Base-by-base conservation (phyloP, 805 yeast species). In the Komagataella populi region DNA sequence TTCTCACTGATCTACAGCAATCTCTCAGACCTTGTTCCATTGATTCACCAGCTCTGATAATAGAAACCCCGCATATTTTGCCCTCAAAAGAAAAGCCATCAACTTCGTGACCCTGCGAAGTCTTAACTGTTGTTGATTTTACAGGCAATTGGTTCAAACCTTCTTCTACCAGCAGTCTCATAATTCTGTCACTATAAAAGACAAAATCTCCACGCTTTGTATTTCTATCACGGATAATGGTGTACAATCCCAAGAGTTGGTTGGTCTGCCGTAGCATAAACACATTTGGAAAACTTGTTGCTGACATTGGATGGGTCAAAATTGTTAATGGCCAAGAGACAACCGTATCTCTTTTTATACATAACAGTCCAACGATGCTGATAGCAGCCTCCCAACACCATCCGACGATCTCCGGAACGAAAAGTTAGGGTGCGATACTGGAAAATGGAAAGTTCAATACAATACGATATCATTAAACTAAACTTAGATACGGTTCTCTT, bases 21-120 rank as follows among this genome's bases (percentile, higher is more conserved):
- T 91, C 98, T 66, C 99, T 81, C 56, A 93, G 73, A 39, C 98
- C 99, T 74, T 88, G 95, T 69, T 93, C 99, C 99, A 93, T 93
- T 47, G 95, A 84, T 68, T 93, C 99, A 57, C 99, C 99, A 4
- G 99, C 99, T 65, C 99, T 78, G 60, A 93, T 95, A 63, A 93
- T 93, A 16, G 96, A 88, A 44, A 93, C 99, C 57, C 99, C 99
- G 66, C 98, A 91, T 54, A 93, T 93, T 68, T 87, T 89, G 47
- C 99, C 98, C 61, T 80, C 70, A 66, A 91, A 91, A 54, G 75
- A 73, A 52, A 84, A 83, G 12, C 99, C 99, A 3, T 78, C 74
- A 64, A 78, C 88, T 44, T 69, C 68, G 56, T 80, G 75, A 50
- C 83, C 84, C 10, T 93, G 81, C 48, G 95, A 91, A 43, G 98